Evolutionary conservation across 495 filamentous ascomycete species (phyloP), one percentile per base, ranked within the genome.

Genomic region (Evernia prunastri): DNA sequence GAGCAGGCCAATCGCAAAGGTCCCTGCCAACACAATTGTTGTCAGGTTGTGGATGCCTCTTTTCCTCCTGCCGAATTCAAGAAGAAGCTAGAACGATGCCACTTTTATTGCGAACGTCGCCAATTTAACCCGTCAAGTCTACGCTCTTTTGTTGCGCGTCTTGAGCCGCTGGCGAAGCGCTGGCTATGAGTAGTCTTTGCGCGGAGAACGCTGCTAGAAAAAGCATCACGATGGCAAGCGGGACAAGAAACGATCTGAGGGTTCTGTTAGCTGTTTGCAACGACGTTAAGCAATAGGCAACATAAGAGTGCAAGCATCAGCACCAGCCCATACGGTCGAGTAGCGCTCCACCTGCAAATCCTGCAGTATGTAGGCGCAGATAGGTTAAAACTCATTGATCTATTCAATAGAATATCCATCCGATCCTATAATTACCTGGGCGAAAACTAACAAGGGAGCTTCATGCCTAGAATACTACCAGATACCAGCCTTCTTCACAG

Each of bases 401-500:
- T 33, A 20, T 8, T 33, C 8, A 4, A 7, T n/a, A 49, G 0
- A 27, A 53, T 12, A 20, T 33, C 23, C 29, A 33, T 54, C 20
- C 13, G 29, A 20, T 54, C 5, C 51, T 54, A 33, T 33, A 10
- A 10, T 0, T 33, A 33, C 49, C 15, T 54, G 15, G 27, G 33
- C 27, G 51, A 54, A 33, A 2, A 20, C 7, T 17, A 35, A n/a
- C n/a, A n/a, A 31, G 17, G 33, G 51, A 35, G 18, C 51, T 54
- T 11, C 51, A 54, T 33, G 2, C 33, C 29, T 17, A 54, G 27
- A 54, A 54, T n/a, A 29, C 15, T 20, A 20, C 5, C 15, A 54
- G 5, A 54, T 20, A 54, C 13, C 17, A 33, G 4, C 40, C 27
- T 17, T 29, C 61, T 77, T 79, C 82, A 93, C 77, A 96, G 80